Evolutionary conservation across 2,329 filamentous ascomycete species (phyloP).

Genomic region (Teratosphaeria pseudoeucalypti): DNA sequence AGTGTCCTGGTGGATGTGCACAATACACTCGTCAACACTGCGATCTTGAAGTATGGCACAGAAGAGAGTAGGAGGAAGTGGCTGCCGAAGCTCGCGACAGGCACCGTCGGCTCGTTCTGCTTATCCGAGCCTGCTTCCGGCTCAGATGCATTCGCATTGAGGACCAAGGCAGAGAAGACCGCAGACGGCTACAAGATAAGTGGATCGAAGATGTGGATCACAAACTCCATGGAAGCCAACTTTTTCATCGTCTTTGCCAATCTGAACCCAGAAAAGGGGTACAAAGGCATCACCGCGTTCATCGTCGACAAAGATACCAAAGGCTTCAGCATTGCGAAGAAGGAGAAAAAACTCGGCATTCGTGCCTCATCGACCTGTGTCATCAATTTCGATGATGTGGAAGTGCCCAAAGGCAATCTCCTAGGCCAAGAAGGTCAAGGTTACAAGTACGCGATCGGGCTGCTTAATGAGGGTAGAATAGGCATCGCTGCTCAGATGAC

Average conservation of each 20-base stretch:
- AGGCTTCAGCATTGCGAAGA: conserved; percentile 94
- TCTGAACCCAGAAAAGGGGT: conserved; percentile 80
- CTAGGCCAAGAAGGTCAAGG: conserved; percentile 82
- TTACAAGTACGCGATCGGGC: conserved; percentile 93
- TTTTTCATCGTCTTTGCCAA: conserved; percentile 99
- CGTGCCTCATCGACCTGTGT: conserved; percentile 92
- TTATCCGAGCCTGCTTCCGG: conserved; percentile 53
- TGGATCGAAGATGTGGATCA: conserved; percentile 99
- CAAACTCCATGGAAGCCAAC: conserved; percentile 84
- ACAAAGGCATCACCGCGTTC: conserved; percentile 95
- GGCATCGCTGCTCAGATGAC: conserved; percentile 99
- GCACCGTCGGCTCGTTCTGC: conserved; percentile 55
- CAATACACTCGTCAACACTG: conserved; percentile 95
- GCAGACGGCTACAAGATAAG: conserved; percentile 74
- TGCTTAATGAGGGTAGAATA: conserved; percentile 93
- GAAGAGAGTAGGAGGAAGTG: conserved; percentile 70
- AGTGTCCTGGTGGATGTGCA: conserved; percentile 94
- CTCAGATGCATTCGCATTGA: conserved; percentile 89
- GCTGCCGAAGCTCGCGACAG: conserved; percentile 79
- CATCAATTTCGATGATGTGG: conserved; percentile 92
- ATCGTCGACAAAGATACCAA: conserved; percentile 81
- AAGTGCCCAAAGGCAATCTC: conserved; percentile 77
- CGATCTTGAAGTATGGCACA: conserved; percentile 75
- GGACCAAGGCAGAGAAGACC: conserved; percentile 80
- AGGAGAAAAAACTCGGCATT: conserved; percentile 99